phyloP scores from a whole-genome alignment of 768 basidiomycete species.

The button mushroom (Agaricus bisporus) region DNA sequence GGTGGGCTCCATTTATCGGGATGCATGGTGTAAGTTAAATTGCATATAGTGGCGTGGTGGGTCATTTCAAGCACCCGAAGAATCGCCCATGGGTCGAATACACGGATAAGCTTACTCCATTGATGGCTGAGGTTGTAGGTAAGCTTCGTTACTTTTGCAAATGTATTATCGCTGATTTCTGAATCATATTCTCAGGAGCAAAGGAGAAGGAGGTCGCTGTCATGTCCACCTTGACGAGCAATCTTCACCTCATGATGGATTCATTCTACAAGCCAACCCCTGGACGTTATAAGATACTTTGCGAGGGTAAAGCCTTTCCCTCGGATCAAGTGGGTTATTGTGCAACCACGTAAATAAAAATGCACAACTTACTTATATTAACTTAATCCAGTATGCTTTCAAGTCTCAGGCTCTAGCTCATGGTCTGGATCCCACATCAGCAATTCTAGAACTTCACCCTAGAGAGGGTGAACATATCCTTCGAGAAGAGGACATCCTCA shows the following conservation, averaged over 20 bases:
- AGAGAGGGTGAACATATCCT: slow-evolving; percentile 80
- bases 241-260: slow-evolving; percentile 93
- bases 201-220: slow-evolving; percentile 87
- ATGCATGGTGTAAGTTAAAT: slow-evolving; percentile 3
- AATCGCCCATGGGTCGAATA: slow-evolving; percentile 78
- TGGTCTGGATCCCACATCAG: slow-evolving; percentile 64
- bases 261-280: slow-evolving; percentile 89
- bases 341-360: slow-evolving; percentile 10
- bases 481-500: slow-evolving; percentile 84
- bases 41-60: slow-evolving; percentile 65
- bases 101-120: slow-evolving; percentile 62
- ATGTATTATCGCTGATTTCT: slow-evolving; percentile 5
- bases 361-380: slow-evolving; percentile 7
- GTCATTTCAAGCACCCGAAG: slow-evolving; percentile 88
- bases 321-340: slow-evolving; percentile 79
- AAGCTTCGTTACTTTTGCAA: slow-evolving; percentile 22
- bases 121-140: slow-evolving; percentile 83
- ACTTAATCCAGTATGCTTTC: slow-evolving; percentile 77
- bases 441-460: slow-evolving; percentile 76
- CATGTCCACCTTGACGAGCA: slow-evolving; percentile 92
- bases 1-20: slow-evolving; percentile 31
- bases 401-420: slow-evolving; percentile 84
- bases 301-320: slow-evolving; percentile 92
- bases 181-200: slow-evolving; percentile 53
- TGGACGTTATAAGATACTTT: slow-evolving; percentile 87